A percentile compares a stretch with the other conserved stretches of the same genome.
Conservation (phyloP, 305 asterid species). For the Vinca major region DNA sequence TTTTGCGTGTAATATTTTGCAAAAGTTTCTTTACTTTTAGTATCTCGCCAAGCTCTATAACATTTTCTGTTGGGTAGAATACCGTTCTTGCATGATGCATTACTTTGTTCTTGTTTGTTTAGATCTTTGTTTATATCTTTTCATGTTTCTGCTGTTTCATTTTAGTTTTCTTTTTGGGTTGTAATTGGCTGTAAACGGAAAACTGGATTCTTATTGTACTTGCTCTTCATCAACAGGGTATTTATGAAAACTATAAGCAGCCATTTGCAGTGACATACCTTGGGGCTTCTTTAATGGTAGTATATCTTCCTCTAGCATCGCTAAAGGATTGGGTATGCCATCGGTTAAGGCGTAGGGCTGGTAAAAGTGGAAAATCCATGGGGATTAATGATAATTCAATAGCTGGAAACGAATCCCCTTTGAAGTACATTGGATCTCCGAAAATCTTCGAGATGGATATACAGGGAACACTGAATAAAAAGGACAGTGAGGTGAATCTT, state of each 20-base stretch:
- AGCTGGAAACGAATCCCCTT: constrained; percentile 41
- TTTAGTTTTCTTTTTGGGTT: background rate
- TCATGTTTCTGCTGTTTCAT: background rate
- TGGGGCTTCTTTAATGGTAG: constrained; percentile 92
- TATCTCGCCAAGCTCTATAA: background rate
- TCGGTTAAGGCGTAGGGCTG: constrained; percentile 42
- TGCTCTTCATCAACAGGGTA: constrained; percentile 45
- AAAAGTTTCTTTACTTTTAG: no score
- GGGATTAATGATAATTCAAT: constrained; percentile 27
- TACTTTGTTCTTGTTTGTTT: background rate
- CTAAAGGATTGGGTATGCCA: constrained; percentile 58
- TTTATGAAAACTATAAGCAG: constrained; percentile 84
- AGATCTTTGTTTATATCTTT: background rate
- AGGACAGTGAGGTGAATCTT: constrained; percentile 52
- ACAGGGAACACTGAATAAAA: constrained; percentile 47
- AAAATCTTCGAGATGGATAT: constrained; percentile 63
- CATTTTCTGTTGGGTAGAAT: background rate
- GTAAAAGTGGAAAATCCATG: constrained; percentile 26
- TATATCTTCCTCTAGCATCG: constrained; percentile 87
- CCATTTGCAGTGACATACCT: constrained; percentile 98
- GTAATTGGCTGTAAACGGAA: background rate
- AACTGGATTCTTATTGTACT: background rate
- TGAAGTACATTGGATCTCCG: constrained; percentile 53
- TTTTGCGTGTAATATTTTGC: background rate
- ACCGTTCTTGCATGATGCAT: background rate